Base-by-base conservation (phyloP, 192 early-diverging fungal species). In the Spinellus fusiger region DNA sequence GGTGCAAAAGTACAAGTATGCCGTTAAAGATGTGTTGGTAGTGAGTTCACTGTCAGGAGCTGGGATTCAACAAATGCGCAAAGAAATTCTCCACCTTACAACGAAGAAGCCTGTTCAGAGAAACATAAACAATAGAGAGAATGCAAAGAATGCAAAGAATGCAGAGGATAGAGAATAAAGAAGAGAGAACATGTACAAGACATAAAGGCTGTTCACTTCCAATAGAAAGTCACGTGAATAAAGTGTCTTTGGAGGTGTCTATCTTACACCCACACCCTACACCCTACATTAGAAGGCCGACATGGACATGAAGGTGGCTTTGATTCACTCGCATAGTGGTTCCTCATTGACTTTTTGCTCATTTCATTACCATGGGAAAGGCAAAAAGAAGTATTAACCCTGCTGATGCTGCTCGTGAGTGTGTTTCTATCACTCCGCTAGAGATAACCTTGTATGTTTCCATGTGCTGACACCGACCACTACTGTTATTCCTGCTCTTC, bases 21-120 rank as follows among this genome's bases (percentile, higher is more conserved):
- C 71, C 10, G 52, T 73, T 15, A 68, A 73, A 9, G 55, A 69
- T 2, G 72, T 87, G 8, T 63, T 89, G 48, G 80, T 88, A 73
- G 84, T 88, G 38, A 88, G 85, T 46, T 82, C 84, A 20, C 75
- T 71, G 34, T 62, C 72, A n/a, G 61, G 68, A 0, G 66, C 76
- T 0, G 89, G 87, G 7, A 78, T 91, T 40, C 84, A 86, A 49
- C 81, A 81, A 26, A 64, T 91, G 49, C 82, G 89, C 57, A 88
- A 88, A 59, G 84, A 86, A 56, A 79, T 91, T 32, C 49, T 88
- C 20, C n/a, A n/a, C n/a, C n/a, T n/a, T n/a, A n/a, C n/a, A n/a
- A n/a, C n/a, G n/a, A n/a, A n/a, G n/a, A n/a, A n/a, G n/a, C n/a
- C n/a, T n/a, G n/a, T n/a, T n/a, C n/a, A n/a, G n/a, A n/a, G n/a